These are phyloP conservation scores for Tricholoma sp. DNA, from an alignment of 768 basidiomycete genomes.

Conservation along the genomic window DNA sequence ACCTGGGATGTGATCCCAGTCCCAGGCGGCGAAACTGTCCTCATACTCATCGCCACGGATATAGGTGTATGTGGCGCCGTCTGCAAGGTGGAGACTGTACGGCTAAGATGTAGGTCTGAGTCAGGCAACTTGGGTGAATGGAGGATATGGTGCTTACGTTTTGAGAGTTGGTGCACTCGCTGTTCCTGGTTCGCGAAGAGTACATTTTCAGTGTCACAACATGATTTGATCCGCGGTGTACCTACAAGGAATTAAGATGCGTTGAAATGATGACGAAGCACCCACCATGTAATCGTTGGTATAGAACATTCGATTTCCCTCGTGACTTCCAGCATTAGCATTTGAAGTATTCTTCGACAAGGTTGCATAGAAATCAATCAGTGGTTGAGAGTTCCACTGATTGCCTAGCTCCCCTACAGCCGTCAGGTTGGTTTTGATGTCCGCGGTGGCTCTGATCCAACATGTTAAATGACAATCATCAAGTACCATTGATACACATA, in stretches of 20 bases:
- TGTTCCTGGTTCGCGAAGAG: constrained; percentile 53
- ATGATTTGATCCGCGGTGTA: constrained; percentile 33
- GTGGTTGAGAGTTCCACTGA: constrained; percentile 30
- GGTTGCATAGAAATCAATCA: constrained; percentile 21
- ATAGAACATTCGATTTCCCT: constrained; percentile 22
- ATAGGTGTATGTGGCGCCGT: constrained; percentile 63
- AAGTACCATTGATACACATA: not conserved
- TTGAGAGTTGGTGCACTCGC: constrained; percentile 60
- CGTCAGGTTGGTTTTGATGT: constrained; percentile 38
- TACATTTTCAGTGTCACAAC: constrained; percentile 62
- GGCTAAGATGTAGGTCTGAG: constrained; percentile 35
- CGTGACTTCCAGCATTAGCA: constrained; percentile 18
- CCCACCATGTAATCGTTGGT: constrained; percentile 19
- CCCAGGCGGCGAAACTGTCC: constrained; percentile 69
- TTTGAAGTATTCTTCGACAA: constrained; percentile 13
- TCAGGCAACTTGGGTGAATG: not conserved
- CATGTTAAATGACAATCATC: not conserved
- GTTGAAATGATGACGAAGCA: not conserved
- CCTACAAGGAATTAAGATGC: constrained; percentile 1
- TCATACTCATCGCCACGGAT: constrained; percentile 65
- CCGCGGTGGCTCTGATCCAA: constrained; percentile 30
- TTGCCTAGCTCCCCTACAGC: constrained; percentile 33
- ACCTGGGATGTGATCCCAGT: constrained; percentile 76
- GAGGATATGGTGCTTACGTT: constrained; percentile 35
- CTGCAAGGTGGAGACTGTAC: constrained; percentile 65